These are phyloP conservation scores for Trichoderma afroharzianum DNA, from an alignment of 2,329 filamentous ascomycete species.

Conservation along the genomic window DNA sequence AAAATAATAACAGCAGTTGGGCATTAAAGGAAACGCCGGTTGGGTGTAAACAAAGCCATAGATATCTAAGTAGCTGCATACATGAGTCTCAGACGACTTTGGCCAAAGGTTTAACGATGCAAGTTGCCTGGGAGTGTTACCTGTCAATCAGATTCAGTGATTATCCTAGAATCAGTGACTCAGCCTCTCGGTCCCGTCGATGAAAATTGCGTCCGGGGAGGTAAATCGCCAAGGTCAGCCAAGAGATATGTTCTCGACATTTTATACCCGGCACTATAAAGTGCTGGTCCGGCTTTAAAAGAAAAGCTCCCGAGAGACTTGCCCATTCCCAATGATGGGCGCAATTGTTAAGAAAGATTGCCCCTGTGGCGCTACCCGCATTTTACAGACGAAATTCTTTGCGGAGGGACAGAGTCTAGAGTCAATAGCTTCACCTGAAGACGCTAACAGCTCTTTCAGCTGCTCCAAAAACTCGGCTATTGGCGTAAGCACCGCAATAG, in stretches of 20 bases:
- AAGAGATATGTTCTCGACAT: neutral
- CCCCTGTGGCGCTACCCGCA: constrained; percentile 1
- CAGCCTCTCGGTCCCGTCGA: neutral
- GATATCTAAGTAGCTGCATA: neutral
- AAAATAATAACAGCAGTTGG: neutral
- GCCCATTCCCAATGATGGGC: neutral
- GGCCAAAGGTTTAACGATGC: neutral
- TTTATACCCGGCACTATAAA: neutral
- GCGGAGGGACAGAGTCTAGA: neutral
- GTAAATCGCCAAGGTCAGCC: neutral
- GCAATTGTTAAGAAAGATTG: neutral
- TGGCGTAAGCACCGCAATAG: constrained; percentile 11
- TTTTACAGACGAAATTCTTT: neutral
- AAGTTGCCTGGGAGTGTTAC: neutral
- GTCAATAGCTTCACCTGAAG: constrained; percentile 12
- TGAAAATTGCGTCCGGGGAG: neutral
- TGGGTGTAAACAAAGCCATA: neutral
- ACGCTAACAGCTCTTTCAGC: constrained; percentile 6
- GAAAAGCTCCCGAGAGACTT: neutral
- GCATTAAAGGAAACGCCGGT: neutral
- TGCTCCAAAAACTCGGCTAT: neutral
- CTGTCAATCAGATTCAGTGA: neutral
- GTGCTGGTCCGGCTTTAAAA: neutral
- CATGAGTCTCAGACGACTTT: neutral
- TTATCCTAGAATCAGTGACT: neutral